Evolutionary conservation across 257 asterid genomes (phyloP), one percentile per base, ranked within the genome.

Genomic region (Penstemon eatonii): DNA sequence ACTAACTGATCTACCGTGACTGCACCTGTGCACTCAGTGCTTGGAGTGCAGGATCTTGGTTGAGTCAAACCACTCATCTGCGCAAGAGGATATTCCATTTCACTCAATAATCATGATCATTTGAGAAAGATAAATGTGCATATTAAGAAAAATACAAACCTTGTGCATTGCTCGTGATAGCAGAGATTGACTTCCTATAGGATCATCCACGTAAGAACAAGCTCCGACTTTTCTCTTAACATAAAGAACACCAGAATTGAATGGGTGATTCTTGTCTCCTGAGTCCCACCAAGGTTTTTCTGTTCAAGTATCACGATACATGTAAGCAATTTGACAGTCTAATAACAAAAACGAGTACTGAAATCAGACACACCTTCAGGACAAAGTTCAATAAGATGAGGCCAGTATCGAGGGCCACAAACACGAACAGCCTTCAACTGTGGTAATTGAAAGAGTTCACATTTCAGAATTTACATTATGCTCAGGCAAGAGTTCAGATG

Each of bases 381-480:
- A 72, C 54, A 81, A 79, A 88, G 96, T 73, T 90, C 87, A 54
- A 93, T 83, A 66, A 84, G 86, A 76, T 90, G 96, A 75, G 99
- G 87, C 99, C 99, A 93, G 80, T 93, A 93, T 57, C 99, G 94
- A 73, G 99, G 99, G 76, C 99, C 99, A 84, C 99, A 93, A 59
- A 93, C 96, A 65, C 92, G 92, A 76, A 93, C 96, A 59, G 90
- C 71, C 83, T 93, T 93, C 79, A 93, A 81, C 99, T 93, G 86
- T 78, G 77, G 68, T 59, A 71, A 76, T 59, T 67, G 42, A 53
- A 75, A 75, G 39, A 66, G 44, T 49, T 52, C 18, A 13, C 42
- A 62, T 62, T 62, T 46, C 18, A 19, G 39, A 61, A 7, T 19
- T 4, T 5, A 56, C 9, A 56, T n/a, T 56, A 6, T 7, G 8